Base-by-base conservation (phyloP, 352 stramenopile species). In the Phytophthora litchii region DNA sequence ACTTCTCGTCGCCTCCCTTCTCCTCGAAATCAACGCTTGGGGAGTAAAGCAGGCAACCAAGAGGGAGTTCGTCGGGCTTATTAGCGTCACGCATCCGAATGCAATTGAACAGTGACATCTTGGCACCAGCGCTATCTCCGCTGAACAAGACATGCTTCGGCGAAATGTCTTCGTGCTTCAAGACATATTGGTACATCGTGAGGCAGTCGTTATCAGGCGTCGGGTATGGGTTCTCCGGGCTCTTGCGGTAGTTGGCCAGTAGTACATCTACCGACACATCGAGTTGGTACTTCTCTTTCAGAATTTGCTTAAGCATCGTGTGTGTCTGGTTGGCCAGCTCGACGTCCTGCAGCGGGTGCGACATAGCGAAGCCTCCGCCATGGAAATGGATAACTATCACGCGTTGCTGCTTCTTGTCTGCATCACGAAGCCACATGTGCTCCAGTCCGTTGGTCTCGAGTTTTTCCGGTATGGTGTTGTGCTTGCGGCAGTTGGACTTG, bases 321-420 rank as follows among this genome's bases (percentile, higher is more conserved):
- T 68, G 60, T 2, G 60, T 68, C 17, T 68, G 60, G 16, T 68
- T 68, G 17, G 60, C 53, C 17, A 64, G 53, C 19, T 68, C 60
- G 23, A 68, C 60, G 13, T 68, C 60, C 21, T 68, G 59, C 31
- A 67, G 40, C 13, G 51, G 59, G 37, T 67, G 43, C 8, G 51
- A 67, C 59, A 67, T 67, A 13, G 59, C 59, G 42, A 67, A 67
- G 20, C 51, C 59, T 40, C 59, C 59, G n/a, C 59, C 51, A 16
- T 67, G 59, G 36, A 48, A 67, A 23, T 67, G 59, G 19, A 67
- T 67, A 14, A 67, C 59, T 44, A 67, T 52, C 16, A 67, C 52
- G 14, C 59, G 59, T 1, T 62, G 43, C 13, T 48, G 27, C 31
- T 62, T 62, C 44, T 55, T 52, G n/a, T 62, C 51, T 14, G 37